Base-by-base conservation (phyloP, 1,284 basidiomycete species). In the Naganishia sp. region DNA sequence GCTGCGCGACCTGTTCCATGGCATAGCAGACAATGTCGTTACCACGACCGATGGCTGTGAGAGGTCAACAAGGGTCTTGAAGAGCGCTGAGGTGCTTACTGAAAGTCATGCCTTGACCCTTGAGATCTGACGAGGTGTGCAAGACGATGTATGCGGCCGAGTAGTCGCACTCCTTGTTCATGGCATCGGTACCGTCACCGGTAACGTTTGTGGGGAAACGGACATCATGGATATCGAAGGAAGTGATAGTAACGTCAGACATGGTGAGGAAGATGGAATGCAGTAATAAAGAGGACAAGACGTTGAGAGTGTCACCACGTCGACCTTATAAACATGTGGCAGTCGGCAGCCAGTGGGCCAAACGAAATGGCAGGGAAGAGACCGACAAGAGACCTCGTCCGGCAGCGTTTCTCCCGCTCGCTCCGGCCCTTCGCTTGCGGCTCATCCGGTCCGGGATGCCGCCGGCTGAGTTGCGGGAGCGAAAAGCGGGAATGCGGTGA, bases 91-190 rank as follows among this genome's bases (percentile, higher is more conserved):
- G 66, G 21, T 6, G 73, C 77, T 69, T 64, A 78, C 78, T 95
- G 78, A 96, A 96, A 15, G 94, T 94, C 93, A 95, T 93, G 60
- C 94, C 93, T 73, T 92, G 87, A 39, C 93, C 92, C 62, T 87
- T 84, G 55, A 94, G 85, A 63, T 86, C 84, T 41, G 74, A 71
- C 58, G 77, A 73, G 5, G 93, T 94, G 72, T 86, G 82, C 65
- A 97, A 82, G 10, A 86, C 85, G 53, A 96, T 83, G 77, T 96
- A 96, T 2, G 94, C 94, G 0, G 92, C 90, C 1, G 90, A 93
- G 81, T 97, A 97, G 80, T 96, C 92, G 80, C 93, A 94, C 67
- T 91, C 90, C 47, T 90, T 90, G 80, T 95, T 94, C 87, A 91
- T 92, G 9, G 90, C 91, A 82, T 93, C 92, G 45, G 90, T 91